phyloP scores from a whole-genome alignment of 257 asterid genomes.

The Solanum bulbocastanum region DNA sequence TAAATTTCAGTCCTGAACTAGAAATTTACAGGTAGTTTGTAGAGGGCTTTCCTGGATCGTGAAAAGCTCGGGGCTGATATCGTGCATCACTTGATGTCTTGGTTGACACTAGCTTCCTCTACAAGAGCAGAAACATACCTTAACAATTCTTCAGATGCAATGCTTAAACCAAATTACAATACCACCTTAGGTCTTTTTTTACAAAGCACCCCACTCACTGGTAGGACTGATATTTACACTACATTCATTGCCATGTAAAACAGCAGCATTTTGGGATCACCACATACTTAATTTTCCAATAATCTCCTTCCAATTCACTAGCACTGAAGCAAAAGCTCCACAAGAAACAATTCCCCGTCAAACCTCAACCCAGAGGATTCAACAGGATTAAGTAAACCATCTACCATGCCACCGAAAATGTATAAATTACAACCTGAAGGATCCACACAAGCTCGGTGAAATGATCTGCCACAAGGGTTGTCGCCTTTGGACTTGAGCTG shows the following conservation, averaged over 20 bases:
- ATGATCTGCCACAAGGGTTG: conserved; percentile 55
- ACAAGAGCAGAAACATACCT: neutral
- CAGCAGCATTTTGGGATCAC: neutral
- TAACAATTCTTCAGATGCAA: neutral
- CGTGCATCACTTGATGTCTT: neutral
- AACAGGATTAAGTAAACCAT: conserved; percentile 50
- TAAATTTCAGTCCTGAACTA: neutral
- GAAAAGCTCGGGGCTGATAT: neutral
- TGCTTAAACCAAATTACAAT: neutral
- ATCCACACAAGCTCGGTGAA: conserved; percentile 83
- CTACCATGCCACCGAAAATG: conserved; percentile 88
- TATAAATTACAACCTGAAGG: conserved; percentile 58
- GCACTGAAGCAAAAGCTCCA: conserved; percentile 47
- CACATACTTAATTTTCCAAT: neutral
- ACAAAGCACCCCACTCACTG: neutral
- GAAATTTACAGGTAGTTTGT: neutral
- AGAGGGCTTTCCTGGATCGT: neutral
- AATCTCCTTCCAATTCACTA: neutral
- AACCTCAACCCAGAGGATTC: conserved; percentile 61
- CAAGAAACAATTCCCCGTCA: conserved; percentile 56
- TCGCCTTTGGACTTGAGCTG: conserved; percentile 47
- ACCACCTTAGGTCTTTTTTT: neutral
- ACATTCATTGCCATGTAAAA: neutral
- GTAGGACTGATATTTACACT: neutral
- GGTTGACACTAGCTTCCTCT: neutral